Percentiles rank a stretch among this genome's conserved stretches.
Conservation (phyloP, 73 alveolate genomes). For the Paramecium octaurelia region DNA sequence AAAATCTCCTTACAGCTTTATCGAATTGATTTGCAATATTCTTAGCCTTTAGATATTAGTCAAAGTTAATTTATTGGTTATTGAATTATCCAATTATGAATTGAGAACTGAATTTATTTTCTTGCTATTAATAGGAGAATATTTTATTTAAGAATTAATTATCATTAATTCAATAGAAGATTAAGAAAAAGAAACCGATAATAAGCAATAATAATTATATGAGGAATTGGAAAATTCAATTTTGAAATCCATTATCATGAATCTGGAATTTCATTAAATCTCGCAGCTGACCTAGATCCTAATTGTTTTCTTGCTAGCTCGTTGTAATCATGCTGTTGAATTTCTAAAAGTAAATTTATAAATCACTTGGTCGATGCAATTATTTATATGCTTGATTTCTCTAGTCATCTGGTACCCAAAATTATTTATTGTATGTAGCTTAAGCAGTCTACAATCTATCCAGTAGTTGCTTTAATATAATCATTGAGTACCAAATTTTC, state of each 20-base stretch:
- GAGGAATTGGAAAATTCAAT: background rate
- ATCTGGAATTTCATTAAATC: background rate
- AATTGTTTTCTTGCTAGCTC: constrained; percentile 22
- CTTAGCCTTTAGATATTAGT: no score
- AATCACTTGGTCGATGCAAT: background rate
- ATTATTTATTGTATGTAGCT: background rate
- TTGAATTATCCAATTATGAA: no score
- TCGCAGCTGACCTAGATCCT: background rate
- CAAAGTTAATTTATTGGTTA: no score
- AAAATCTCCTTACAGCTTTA: no score
- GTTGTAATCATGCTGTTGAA: background rate
- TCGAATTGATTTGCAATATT: no score
- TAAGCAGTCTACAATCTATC: background rate
- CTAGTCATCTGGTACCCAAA: constrained; percentile 29
- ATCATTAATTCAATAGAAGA: background rate
- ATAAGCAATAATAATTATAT: background rate
- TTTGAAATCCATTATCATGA: background rate
- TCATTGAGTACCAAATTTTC: background rate
- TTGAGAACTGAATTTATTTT: no score
- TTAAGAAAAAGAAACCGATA: background rate
- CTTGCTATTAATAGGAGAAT: no score
- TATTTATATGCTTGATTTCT: constrained; percentile 2
- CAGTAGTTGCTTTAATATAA: background rate
- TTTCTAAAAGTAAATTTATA: background rate
- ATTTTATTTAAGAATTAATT: background rate